phyloP scores from a whole-genome alignment of 2,329 filamentous ascomycete species.

The Colletotrichum spinosum region DNA sequence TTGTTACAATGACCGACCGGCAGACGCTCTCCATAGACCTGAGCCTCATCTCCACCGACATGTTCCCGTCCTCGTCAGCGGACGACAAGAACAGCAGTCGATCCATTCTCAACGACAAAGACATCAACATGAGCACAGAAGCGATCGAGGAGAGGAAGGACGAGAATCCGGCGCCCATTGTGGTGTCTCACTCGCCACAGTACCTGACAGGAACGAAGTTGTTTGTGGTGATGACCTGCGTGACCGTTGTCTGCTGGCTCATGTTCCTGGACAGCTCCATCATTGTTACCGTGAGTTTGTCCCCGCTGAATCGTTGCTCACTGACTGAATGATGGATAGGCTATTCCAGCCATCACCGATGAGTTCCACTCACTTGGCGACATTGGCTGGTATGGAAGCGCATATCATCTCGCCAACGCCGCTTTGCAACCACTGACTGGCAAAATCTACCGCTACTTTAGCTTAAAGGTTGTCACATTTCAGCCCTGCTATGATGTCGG shows the following conservation, averaged over 20 bases:
- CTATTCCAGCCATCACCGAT: constrained; percentile 49
- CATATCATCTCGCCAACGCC: constrained; percentile 47
- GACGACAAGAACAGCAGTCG: background rate
- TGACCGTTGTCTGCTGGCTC: constrained; percentile 40
- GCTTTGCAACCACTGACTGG: constrained; percentile 45
- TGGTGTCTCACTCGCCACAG: background rate
- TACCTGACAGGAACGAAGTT: constrained; percentile 35
- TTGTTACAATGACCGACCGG: constrained; percentile 11
- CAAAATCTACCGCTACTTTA: constrained; percentile 47
- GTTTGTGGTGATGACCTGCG: constrained; percentile 39
- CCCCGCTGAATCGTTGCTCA: no score
- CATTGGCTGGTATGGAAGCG: constrained; percentile 59
- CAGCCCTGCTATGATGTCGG: constrained; percentile 27
- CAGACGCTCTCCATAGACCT: constrained; percentile 15
- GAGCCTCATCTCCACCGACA: constrained; percentile 19
- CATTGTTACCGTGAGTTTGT: constrained; percentile 48
- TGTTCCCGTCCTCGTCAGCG: constrained; percentile 14
- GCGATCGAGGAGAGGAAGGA: background rate
- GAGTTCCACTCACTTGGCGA: constrained; percentile 53
- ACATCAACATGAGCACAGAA: background rate
- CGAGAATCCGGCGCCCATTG: background rate
- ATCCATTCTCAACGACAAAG: background rate
- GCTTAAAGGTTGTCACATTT: constrained; percentile 47
- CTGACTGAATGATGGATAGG: constrained; percentile 37
- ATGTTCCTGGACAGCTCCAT: constrained; percentile 47